Evolutionary conservation across 768 basidiomycete species (phyloP), one percentile per base, ranked within the genome.

Genomic region (Tulasnella sp.): DNA sequence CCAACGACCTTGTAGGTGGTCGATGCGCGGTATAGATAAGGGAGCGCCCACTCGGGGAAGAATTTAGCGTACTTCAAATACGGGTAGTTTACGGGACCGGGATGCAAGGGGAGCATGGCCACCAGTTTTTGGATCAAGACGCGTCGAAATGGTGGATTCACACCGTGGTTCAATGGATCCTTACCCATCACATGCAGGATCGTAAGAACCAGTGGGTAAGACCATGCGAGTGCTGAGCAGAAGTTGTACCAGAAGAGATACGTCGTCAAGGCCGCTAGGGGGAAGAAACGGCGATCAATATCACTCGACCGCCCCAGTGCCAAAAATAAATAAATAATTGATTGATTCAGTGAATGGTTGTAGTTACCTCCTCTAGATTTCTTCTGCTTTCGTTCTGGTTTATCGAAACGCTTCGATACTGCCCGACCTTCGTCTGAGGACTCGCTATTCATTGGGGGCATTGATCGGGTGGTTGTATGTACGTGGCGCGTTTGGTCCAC

Each of bases 221-320:
- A 70, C 94, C 94, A 97, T 47, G 84, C 85, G 13, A 82, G 49
- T 0, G 85, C 75, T 0, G 90, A 92, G 34, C 84, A 66, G 63
- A 78, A 65, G 73, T 97, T 96, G 78, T 93, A 97, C 0, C 73
- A 69, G 58, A 88, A 65, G 2, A 97, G 78, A 73, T 95, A 96
- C 15, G 43, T 32, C 26, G 58, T 48, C 47, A 48, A 21, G 19
- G 21, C 47, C 19, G 47, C 47, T 23, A 11, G 11, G 5, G 7
- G n/a, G n/a, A 48, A 21, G n/a, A 23, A 29, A 48, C n/a, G 47
- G 19, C 7, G n/a, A 48, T 48, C 19, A 48, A 38, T 38, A 38
- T 38, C n/a, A n/a, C n/a, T n/a, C n/a, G n/a, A n/a, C n/a, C n/a
- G n/a, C n/a, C n/a, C n/a, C n/a, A n/a, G n/a, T n/a, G n/a, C n/a